These are phyloP conservation scores for Pelargonium nanum DNA, from an alignment of 345 rosid species.

Conservation along the genomic window DNA sequence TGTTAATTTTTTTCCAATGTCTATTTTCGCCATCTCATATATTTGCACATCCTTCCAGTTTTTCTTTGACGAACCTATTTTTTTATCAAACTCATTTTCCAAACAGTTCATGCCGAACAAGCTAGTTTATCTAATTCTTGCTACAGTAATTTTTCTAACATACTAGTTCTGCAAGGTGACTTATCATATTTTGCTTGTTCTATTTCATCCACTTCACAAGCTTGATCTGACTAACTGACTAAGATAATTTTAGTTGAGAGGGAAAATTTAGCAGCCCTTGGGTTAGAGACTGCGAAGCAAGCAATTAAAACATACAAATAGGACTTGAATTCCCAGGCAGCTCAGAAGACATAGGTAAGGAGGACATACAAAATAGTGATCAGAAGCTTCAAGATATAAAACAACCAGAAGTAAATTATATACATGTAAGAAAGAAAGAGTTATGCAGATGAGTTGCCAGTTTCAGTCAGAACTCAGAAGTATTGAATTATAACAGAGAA, in stretches of 20 bases:
- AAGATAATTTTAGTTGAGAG: background rate
- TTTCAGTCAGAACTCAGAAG: no score
- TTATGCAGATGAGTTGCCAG: background rate
- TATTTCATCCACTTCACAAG: background rate
- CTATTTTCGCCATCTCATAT: no score
- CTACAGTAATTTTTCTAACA: background rate
- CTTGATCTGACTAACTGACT: background rate
- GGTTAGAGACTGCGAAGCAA: background rate
- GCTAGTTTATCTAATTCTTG: background rate
- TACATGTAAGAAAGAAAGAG: background rate
- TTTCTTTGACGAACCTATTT: no score
- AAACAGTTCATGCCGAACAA: no score
- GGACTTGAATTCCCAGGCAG: no score
- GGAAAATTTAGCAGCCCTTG: background rate
- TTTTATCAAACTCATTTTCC: no score
- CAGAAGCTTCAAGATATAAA: background rate
- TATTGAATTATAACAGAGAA: no score
- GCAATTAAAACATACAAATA: no score
- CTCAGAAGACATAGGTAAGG: no score
- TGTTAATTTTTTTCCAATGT: no score
- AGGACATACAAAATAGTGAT: background rate
- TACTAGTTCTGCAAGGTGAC: background rate
- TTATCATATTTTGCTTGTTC: background rate
- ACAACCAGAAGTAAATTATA: background rate
- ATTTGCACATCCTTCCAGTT: no score